Base-by-base conservation (phyloP, 805 yeast species). In the Geotrichum ghanense region DNA sequence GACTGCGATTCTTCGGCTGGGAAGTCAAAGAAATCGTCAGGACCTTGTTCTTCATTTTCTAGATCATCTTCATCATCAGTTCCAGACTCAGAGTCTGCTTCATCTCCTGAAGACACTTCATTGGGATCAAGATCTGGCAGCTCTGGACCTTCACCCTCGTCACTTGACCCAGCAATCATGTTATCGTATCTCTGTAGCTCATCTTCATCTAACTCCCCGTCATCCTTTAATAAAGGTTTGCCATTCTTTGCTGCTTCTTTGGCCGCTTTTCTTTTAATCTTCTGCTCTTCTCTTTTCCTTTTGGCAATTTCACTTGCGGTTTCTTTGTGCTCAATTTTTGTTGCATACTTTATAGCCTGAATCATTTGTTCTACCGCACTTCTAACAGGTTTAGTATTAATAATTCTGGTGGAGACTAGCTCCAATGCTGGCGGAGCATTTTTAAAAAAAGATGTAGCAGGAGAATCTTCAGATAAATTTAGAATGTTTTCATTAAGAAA, bases 41-140 rank as follows among this genome's bases (percentile, higher is more conserved):
- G 19, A 10, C 22, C 45, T 10, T 27, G 46, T 3, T 50, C 53
- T 20, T 46, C 45, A n/a, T 59, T 63, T 23, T 64, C 68, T 19
- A 64, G 67, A 45, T 61, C 69, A 3, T 59, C 64, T 22, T 63
- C 69, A 20, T 64, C 67, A 45, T 61, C 70, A 3, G 69, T 12
- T 12, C 17, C 42, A 16, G 26, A 35, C 19, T 23, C 24, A 25
- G 5, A 16, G 4, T 16, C 23, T 31, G 3, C 19, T 43, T 42
- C 44, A 17, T 27, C 22, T 7, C 20, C 44, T 2, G 17, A 26
- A 45, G 20, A n/a, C 20, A 44, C 22, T 39, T 45, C 19, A 19
- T 26, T 1, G 50, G 22, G 5, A 43, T 10, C 25, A 44, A 48
- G 2, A 40, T 22, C 2, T 54, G 47, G n/a, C 44, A 43, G 2